Conservation (phyloP, 768 basidiomycete genomes). For the Tylopilus cervinicoccineus region DNA sequence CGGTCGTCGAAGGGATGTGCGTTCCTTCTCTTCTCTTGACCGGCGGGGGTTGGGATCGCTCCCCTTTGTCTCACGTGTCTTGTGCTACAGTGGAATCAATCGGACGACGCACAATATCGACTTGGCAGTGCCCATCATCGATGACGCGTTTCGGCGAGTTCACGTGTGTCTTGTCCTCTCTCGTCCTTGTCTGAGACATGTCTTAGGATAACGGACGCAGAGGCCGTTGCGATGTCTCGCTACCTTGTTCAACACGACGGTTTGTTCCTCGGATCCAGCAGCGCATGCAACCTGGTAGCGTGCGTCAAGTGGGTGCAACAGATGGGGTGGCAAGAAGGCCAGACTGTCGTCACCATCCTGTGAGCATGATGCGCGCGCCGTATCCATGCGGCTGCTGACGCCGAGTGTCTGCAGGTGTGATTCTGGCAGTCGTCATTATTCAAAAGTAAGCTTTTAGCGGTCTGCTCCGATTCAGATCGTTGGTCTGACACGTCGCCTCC, state of each 20-base stretch:
- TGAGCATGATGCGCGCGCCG: conserved; percentile 33
- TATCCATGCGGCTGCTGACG: neutral
- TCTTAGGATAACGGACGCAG: conserved; percentile 80
- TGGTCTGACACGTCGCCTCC: neutral
- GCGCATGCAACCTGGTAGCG: conserved; percentile 94
- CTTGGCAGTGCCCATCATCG: conserved; percentile 76
- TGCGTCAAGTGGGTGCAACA: conserved; percentile 76
- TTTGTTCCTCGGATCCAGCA: conserved; percentile 92
- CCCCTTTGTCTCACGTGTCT: neutral
- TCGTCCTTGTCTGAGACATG: neutral
- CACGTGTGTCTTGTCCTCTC: neutral
- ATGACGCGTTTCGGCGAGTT: conserved; percentile 80
- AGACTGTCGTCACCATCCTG: conserved; percentile 83
- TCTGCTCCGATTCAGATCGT: conserved; percentile 10
- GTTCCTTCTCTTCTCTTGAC: conserved; percentile 18
- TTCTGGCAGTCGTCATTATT: conserved; percentile 88
- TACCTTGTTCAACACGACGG: conserved; percentile 90
- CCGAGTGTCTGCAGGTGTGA: conserved; percentile 59
- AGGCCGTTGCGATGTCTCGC: conserved; percentile 94
- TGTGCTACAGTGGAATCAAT: conserved; percentile 74
- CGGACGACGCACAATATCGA: conserved; percentile 88
- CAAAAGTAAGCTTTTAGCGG: conserved; percentile 74
- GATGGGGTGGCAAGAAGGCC: conserved; percentile 63
- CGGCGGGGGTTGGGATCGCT: neutral
- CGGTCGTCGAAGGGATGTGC: conserved; percentile 90